Evolutionary conservation across 352 stramenopile species (phyloP), one percentile per base, ranked within the genome.

Genomic region (Phytophthora syringae): DNA sequence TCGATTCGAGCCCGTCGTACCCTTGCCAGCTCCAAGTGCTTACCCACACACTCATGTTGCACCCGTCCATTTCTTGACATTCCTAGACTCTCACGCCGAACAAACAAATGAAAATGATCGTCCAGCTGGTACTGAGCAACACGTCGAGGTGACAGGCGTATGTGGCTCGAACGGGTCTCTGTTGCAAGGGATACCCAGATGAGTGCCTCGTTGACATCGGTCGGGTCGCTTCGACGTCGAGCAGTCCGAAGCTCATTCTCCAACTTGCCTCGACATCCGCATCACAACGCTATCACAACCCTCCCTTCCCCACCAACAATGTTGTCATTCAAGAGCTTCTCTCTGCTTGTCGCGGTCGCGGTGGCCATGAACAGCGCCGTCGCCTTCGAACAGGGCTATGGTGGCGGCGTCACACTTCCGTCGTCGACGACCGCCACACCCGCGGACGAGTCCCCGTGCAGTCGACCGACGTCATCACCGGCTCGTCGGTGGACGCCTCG

Each of bases 81-180:
- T 52, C 10, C n/a, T 47, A 18, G 47, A n/a, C 28, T 32, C 47
- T 54, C 30, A 9, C 0, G 13, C 5, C 39, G n/a, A n/a, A n/a
- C n/a, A n/a, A n/a, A n/a, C n/a, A n/a, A n/a, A n/a, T n/a, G n/a
- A 48, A 62, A 61, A 58, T 68, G 58, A 56, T 57, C 48, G 51
- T 57, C 50, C 63, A 71, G 48, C 32, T 71, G 63, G 32, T 48
- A 53, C 20, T 50, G 63, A 66, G 63, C 48, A 69, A 69, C 27
- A 12, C 9, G 16, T 16, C 59, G 24, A 59, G 45, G 47, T 52
- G 60, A 48, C 50, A 52, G 44, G 43, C 40, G 52, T 44, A 40
- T 60, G 49, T 52, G 53, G 52, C n/a, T 52, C 47, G 21, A 15
- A 24, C 10, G 32, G 18, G 61, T 60, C 53, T 60, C 34, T 39